Base-by-base conservation (phyloP, 1,139 yeast species). In the Scheffersomyces cryptocercus region DNA sequence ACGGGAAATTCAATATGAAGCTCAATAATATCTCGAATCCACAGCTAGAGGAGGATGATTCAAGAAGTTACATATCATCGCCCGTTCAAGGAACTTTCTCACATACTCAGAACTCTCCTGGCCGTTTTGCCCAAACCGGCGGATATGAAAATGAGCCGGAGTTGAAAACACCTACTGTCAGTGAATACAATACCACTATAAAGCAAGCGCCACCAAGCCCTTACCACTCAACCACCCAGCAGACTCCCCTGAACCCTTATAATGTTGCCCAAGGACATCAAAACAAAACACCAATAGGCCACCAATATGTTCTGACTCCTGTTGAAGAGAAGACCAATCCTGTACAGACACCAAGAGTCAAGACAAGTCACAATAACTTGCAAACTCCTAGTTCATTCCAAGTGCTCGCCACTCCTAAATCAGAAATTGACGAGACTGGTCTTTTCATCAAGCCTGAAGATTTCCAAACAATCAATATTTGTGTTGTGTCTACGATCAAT, bases 381-480 rank as follows among this genome's bases (percentile, higher is more conserved):
- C 56, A 55, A 4, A 54, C 65, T 1, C 62, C 64, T 2, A 31
- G 20, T 8, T 31, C 35, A 8, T 31, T 31, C 35, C 35, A 31
- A 11, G 35, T 31, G 6, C 5, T 31, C 24, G 15, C 24, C 15
- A 7, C 35, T 14, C 15, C 15, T 12, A 58, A 57, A 36, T 45
- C 51, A 9, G 70, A 67, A 11, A 70, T 65, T 20, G 67, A 66
- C 35, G 63, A 56, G 9, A 45, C 56, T n/a, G 39, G 48, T 7
- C 62, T 85, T 32, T 81, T 84, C 53, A 78, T 85, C 29, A 81
- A 82, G 52, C 90, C 95, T 2, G 80, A 76, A 26, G 88, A 84
- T 28, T 70, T 88, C 41, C 75, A 78, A 28, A 82, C 88, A 0
- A 78, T 88, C 24, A 65, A 73, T 13, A 77, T 89, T 4, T 73